Evolutionary conservation across 2,329 filamentous ascomycete genomes (phyloP), one percentile per base, ranked within the genome.

Genomic region (Scedosporium minutisporum): DNA sequence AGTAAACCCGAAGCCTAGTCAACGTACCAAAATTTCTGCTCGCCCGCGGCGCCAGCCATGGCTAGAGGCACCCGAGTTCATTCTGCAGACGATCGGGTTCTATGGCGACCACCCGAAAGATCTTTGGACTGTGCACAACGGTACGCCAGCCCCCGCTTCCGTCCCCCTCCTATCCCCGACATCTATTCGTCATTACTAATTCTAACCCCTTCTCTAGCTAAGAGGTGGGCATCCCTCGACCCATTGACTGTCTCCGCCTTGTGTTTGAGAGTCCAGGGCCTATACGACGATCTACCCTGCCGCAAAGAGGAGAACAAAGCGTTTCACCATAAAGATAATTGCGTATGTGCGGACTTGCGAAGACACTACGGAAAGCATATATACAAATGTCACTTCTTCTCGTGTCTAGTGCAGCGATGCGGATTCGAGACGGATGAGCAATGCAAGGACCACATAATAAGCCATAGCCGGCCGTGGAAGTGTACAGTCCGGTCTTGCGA

Each of bases 391-490:
- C 41, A 46, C 21, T 44, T 42, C 21, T 46, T 38, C 41, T 7
- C 58, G 18, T 46, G 41, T 16, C 41, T 38, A 21, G 41, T 29
- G 23, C 58, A 38, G 23, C n/a, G 58, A 23, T 7, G 44, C 16
- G 58, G 58, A 25, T 60, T 46, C 23, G 38, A 60, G n/a, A 46
- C n/a, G 58, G 16, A 60, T 18, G 25, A 25, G 2, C 29, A 60
- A 46, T 46, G 58, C 38, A 18, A 21, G 3, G 41, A 23, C 4
- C 58, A 60, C 33, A 60, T 46, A 38, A 16, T 44, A 23, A 18
- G 58, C 41, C 64, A 65, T 27, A 42, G 58, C 23, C 58, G 62
- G 2, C 67, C 65, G n/a, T 70, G 68, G 67, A 71, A 67, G 60
- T 71, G 69, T 59, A 38, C 44, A 25, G 58, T 66, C n/a, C 16